These are phyloP conservation scores for Coniochaeta pulveracea DNA, from an alignment of 2,329 filamentous ascomycete genomes.

Conservation along the genomic window DNA sequence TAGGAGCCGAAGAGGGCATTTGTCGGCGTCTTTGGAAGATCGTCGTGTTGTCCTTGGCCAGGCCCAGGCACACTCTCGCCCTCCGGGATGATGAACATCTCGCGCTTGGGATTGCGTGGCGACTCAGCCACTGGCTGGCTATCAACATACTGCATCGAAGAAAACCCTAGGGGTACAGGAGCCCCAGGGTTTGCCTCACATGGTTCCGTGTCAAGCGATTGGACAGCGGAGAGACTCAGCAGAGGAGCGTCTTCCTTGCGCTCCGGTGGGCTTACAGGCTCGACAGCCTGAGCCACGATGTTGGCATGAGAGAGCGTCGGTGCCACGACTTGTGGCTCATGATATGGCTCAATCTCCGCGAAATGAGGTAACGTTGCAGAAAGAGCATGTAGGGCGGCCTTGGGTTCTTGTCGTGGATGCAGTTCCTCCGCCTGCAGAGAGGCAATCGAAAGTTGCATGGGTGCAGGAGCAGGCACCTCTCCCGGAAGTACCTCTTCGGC, in stretches of 20 bases:
- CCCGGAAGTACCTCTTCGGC: conserved; percentile 15
- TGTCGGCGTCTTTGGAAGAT: conserved; percentile 26
- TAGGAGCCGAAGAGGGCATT: conserved; percentile 28
- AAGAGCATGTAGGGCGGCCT: too few relatives aligned
- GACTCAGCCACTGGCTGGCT: conserved; percentile 32
- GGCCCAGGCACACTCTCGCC: conserved; percentile 22
- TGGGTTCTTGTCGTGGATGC: conserved; percentile 10
- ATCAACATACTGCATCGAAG: conserved; percentile 31
- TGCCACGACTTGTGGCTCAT: conserved; percentile 8
- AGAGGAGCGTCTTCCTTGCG: conserved; percentile 5
- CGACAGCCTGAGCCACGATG: conserved; percentile 20
- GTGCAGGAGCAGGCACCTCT: conserved; percentile 7
- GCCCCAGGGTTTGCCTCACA: conserved; percentile 18
- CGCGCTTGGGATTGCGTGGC: conserved; percentile 39
- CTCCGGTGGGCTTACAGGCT: conserved; percentile 9
- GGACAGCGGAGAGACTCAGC: conserved; percentile 26
- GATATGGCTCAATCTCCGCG: conserved; percentile 16
- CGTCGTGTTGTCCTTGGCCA: conserved; percentile 8
- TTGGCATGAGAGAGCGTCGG: conserved; percentile 6
- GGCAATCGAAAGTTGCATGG: conserved; percentile 9
- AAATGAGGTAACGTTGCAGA: conserved; percentile 11
- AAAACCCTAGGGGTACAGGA: conserved; percentile 24
- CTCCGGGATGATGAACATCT: conserved; percentile 44
- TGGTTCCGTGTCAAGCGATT: conserved; percentile 32
- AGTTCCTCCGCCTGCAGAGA: conserved; percentile 7